A percentile compares a stretch with the other conserved stretches of the same genome.
Conservation (phyloP, 1,139 yeast species). For the Taphrina communis region DNA sequence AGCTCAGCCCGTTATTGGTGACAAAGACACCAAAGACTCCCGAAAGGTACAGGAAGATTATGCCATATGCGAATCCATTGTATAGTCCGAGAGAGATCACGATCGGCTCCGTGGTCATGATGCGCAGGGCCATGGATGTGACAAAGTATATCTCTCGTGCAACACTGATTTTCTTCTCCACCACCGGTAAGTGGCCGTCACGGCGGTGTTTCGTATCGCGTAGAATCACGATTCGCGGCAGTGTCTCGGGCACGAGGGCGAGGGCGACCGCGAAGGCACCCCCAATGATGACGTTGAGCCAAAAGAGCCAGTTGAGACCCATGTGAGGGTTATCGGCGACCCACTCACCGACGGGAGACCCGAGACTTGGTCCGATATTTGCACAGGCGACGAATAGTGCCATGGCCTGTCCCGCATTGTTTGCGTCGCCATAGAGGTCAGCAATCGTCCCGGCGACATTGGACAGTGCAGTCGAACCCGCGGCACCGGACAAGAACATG, state of each 20-base stretch:
- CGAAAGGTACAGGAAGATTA: constrained; percentile 56
- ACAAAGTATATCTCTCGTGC: constrained; percentile 31
- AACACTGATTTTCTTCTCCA: constrained; percentile 18
- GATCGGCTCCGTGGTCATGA: constrained; percentile 78
- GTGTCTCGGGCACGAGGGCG: constrained; percentile 46
- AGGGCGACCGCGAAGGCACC: constrained; percentile 57
- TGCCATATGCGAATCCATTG: constrained; percentile 85
- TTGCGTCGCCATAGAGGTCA: constrained; percentile 61
- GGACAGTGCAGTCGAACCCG: constrained; percentile 69
- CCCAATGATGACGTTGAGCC: constrained; percentile 64
- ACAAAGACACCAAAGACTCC: constrained; percentile 41
- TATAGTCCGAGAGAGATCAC: constrained; percentile 80
- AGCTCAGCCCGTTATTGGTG: constrained; percentile 37
- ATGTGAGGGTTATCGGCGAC: constrained; percentile 54
- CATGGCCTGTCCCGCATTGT: constrained; percentile 61
- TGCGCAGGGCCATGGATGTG: constrained; percentile 58
- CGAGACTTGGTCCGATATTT: constrained; percentile 66
- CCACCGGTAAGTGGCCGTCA: background rate
- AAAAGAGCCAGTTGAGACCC: constrained; percentile 68
- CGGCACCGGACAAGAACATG: constrained; percentile 66
- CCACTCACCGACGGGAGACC: constrained; percentile 65
- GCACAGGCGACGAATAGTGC: constrained; percentile 67
- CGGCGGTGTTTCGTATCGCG: background rate
- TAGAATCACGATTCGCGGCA: constrained; percentile 38
- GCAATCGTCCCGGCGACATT: constrained; percentile 73